Evolutionary conservation across 345 rosid species (phyloP).

Genomic region (Populus ilicifolia): DNA sequence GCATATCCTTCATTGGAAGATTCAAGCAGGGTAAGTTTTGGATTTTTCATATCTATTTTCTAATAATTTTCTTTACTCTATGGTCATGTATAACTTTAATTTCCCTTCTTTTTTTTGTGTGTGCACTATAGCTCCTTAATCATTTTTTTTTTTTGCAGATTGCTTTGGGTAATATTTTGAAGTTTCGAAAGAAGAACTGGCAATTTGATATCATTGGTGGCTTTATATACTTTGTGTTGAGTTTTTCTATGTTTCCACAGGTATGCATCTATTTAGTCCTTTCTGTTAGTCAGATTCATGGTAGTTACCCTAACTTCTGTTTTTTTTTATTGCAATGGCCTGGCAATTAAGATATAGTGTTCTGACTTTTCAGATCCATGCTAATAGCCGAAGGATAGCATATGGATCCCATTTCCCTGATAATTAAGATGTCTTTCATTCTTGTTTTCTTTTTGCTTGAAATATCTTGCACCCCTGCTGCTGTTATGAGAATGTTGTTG

Average conservation of each 20-base stretch:
- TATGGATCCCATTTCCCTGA: not conserved
- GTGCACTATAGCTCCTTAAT: not conserved
- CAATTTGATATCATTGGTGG: slow-evolving; percentile 99
- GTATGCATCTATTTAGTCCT: slow-evolving; percentile 37
- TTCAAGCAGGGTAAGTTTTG: slow-evolving; percentile 76
- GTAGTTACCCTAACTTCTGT: slow-evolving; percentile 4
- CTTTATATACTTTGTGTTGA: slow-evolving; percentile 82
- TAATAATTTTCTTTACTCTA: slow-evolving; percentile 7
- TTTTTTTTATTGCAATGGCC: not conserved
- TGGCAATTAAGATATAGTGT: not conserved
- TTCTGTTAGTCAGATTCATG: slow-evolving; percentile 6
- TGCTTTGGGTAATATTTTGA: slow-evolving; percentile 97
- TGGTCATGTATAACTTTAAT: not conserved
- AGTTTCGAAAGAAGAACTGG: slow-evolving; percentile 98
- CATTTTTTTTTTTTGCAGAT: slow-evolving; percentile 49
- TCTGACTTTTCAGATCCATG: not conserved
- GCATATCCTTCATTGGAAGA: slow-evolving; percentile 94
- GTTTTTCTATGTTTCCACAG: slow-evolving; percentile 91
- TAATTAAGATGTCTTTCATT: not conserved
- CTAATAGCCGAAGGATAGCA: not conserved
- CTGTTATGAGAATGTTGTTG: not conserved
- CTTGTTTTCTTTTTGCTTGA: slow-evolving; percentile 1
- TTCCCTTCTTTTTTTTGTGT: not conserved
- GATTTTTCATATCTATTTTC: not conserved
- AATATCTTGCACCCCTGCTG: not conserved